Percentiles rank a stretch among this genome's conserved stretches.
Evolutionary conservation across 305 asterid genomes (phyloP).

Genomic region (Vinca major): DNA sequence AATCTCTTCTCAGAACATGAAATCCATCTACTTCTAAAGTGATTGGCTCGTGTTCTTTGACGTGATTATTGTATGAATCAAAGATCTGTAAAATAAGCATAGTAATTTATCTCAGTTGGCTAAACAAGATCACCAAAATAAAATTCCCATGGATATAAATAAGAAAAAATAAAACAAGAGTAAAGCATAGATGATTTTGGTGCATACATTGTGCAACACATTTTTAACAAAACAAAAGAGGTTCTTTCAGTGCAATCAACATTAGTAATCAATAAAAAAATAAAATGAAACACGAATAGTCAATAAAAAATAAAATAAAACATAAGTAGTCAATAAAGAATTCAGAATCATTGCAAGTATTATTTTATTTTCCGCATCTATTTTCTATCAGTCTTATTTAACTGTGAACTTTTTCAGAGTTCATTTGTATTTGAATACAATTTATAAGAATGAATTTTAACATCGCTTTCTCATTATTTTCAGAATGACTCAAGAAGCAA

Average conservation of each 20-base stretch:
- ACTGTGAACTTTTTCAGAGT: background rate
- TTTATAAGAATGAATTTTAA: background rate
- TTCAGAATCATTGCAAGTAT: too few species aligned
- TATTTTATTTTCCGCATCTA: too few species aligned
- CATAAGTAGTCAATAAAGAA: too few species aligned
- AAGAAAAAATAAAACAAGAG: background rate
- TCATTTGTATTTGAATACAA: background rate
- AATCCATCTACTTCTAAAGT: slow-evolving; percentile 42
- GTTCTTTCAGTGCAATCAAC: background rate
- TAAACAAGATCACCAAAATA: background rate
- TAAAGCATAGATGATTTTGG: background rate
- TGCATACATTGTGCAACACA: background rate
- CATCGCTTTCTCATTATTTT: background rate
- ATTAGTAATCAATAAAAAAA: background rate
- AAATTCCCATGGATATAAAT: background rate
- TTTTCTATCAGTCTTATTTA: background rate
- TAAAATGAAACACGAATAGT: background rate
- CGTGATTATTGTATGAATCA: slow-evolving; percentile 50
- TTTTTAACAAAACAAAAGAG: background rate
- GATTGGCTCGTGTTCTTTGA: slow-evolving; percentile 36
- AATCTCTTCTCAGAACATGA: slow-evolving; percentile 23
- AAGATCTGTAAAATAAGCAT: slow-evolving; percentile 32
- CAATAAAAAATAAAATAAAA: too few species aligned
- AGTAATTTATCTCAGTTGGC: background rate
- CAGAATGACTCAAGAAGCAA: too few species aligned